phyloP scores from a whole-genome alignment of 805 yeast species.

The Candida ulmi region DNA sequence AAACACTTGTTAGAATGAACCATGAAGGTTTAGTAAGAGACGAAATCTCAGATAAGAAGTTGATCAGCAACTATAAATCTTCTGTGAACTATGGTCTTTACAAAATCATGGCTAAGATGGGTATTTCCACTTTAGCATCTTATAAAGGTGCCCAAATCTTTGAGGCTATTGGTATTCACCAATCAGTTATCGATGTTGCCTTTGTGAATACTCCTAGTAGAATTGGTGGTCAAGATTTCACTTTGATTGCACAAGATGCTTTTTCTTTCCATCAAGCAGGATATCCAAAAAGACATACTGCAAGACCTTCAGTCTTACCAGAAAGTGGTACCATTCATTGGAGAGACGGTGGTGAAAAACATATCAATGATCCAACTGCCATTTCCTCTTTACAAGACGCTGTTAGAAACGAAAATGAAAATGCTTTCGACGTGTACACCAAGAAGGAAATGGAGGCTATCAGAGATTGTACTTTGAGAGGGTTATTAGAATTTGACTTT shows the following conservation, averaged over 20 bases:
- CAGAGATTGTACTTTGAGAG: conserved; percentile 89
- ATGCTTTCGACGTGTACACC: conserved; percentile 85
- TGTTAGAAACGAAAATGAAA: conserved; percentile 93
- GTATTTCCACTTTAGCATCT: conserved; percentile 96
- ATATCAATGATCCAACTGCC: conserved; percentile 90
- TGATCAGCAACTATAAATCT: conserved; percentile 73
- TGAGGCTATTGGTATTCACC: conserved; percentile 94
- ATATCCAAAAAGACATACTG: conserved; percentile 69
- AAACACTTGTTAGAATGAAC: conserved; percentile 80
- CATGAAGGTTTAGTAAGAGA: conserved; percentile 65
- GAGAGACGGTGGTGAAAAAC: conserved; percentile 98
- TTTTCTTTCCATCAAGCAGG: conserved; percentile 91
- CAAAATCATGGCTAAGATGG: conserved; percentile 99
- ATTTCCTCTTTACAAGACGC: conserved; percentile 96
- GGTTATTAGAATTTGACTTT: conserved; percentile 86
- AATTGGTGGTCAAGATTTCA: conserved; percentile 92
- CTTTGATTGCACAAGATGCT: conserved; percentile 94
- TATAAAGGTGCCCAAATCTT: conserved; percentile 98
- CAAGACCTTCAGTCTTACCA: conserved; percentile 67
- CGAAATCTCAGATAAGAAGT: conserved; percentile 49
- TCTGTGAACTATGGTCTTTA: conserved; percentile 88
- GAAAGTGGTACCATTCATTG: conserved; percentile 98
- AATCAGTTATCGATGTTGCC: conserved; percentile 91
- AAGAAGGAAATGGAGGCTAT: conserved; percentile 90
- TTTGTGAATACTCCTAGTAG: conserved; percentile 97